A percentile compares a stretch with the other conserved stretches of the same genome.
phyloP scores from a whole-genome alignment of 805 yeast genomes.

The Kuraishia floccosa region DNA sequence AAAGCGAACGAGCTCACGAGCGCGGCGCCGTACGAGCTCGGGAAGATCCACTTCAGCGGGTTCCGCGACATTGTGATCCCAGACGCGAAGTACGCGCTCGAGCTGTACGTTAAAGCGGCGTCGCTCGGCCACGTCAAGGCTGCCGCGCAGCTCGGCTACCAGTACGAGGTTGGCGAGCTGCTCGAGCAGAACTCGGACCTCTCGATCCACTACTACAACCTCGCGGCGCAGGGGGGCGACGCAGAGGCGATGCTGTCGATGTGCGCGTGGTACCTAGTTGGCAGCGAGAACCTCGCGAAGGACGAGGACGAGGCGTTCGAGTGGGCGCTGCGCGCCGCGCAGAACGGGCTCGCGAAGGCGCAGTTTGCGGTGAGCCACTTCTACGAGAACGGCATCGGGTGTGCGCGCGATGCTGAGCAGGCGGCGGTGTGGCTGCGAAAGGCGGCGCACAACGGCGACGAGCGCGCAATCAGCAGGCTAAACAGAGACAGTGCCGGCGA shows the following conservation, averaged over 20 bases:
- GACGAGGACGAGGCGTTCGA: constrained; percentile 84
- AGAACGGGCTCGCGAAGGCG: constrained; percentile 64
- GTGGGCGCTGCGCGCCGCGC: constrained; percentile 89
- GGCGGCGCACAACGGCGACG: constrained; percentile 42
- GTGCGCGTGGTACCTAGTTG: constrained; percentile 95
- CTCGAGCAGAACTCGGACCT: constrained; percentile 72
- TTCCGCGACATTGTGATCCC: constrained; percentile 79
- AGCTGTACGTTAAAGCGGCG: constrained; percentile 79
- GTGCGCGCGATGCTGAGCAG: constrained; percentile 40
- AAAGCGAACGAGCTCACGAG: constrained; percentile 75
- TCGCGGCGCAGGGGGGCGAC: constrained; percentile 84
- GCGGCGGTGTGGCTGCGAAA: constrained; percentile 67
- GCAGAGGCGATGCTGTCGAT: constrained; percentile 83
- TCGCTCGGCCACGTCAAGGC: constrained; percentile 78
- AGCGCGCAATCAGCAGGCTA: constrained; percentile 2
- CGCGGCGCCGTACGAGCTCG: constrained; percentile 93
- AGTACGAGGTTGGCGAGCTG: constrained; percentile 73
- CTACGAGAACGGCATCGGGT: constrained; percentile 81
- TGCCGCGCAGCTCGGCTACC: constrained; percentile 67
- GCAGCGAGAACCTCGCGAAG: constrained; percentile 74
- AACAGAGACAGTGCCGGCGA: no score
- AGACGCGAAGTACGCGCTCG: constrained; percentile 76
- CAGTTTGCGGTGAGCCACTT: constrained; percentile 80
- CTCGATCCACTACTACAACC: constrained; percentile 85
- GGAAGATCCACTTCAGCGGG: constrained; percentile 73